Evolutionary conservation across 352 stramenopile genomes (phyloP).

Genomic region (Phytophthora tentaculata): DNA sequence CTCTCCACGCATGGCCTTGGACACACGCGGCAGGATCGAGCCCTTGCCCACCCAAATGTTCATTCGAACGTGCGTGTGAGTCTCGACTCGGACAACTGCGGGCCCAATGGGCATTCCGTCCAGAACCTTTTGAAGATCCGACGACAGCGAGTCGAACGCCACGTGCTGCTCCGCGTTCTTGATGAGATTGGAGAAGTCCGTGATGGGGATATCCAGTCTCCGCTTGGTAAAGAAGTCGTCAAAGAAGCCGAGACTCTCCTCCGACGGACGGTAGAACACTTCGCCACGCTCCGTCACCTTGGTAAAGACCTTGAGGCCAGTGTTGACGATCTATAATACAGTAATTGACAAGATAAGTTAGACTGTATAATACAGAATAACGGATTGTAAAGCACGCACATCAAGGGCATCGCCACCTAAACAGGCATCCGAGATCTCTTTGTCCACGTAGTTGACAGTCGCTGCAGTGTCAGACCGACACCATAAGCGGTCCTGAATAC

Average conservation of each 20-base stretch:
- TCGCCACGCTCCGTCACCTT: conserved; percentile 73
- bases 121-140: conserved; percentile 42
- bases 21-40: conserved; percentile 78
- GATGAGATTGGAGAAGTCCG: conserved; percentile 62
- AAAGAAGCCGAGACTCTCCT: conserved; percentile 88
- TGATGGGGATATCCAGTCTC: conserved; percentile 45
- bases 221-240: conserved; percentile 90
- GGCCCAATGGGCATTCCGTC: conserved; percentile 52
- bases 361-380: not conserved
- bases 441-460: conserved; percentile 84
- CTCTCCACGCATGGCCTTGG: conserved; percentile 66
- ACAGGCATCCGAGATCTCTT: conserved; percentile 66
- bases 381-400: conserved; percentile 31
- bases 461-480: conserved; percentile 77
- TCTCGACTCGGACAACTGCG: conserved; percentile 55
- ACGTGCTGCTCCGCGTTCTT: conserved; percentile 58
- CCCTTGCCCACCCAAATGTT: conserved; percentile 83
- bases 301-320: conserved; percentile 90
- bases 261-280: conserved; percentile 84
- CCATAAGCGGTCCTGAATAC: conserved; percentile 56
- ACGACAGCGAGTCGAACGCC: conserved; percentile 52
- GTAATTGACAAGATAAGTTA: conserved; percentile 1
- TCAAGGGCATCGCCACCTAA: conserved; percentile 73
- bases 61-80: conserved; percentile 55
- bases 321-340: conserved; percentile 88